Percentiles rank a stretch among this genome's conserved stretches.
Evolutionary conservation across 768 basidiomycete species (phyloP).

Genomic region (Pholiota conissans): DNA sequence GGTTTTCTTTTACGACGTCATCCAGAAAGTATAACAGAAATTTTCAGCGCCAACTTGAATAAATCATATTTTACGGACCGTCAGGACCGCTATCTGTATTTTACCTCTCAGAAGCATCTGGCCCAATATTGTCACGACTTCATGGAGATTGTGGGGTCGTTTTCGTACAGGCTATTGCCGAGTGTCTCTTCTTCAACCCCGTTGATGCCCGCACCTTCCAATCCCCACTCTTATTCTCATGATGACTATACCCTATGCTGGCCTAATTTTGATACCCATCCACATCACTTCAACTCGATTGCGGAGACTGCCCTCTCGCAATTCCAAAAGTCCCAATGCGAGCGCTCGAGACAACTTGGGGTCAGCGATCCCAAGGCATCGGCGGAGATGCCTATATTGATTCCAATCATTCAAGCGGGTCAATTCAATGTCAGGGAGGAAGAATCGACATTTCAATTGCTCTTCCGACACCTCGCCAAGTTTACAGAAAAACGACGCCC

Average conservation of each 20-base stretch:
- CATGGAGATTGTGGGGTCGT: slow-evolving; percentile 61
- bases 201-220: not conserved
- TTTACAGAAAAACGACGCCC: slow-evolving; percentile 28
- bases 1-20: slow-evolving; percentile 16
- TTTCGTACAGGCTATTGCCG: slow-evolving; percentile 64
- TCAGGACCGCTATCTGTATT: slow-evolving; percentile 91
- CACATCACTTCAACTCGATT: slow-evolving; percentile 65
- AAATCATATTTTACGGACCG: slow-evolving; percentile 92
- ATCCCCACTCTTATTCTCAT: slow-evolving; percentile 30
- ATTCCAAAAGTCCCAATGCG: slow-evolving; percentile 53
- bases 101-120: slow-evolving; percentile 57
- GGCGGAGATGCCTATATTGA: slow-evolving; percentile 48
- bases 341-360: slow-evolving; percentile 1
- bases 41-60: slow-evolving; percentile 84
- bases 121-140: slow-evolving; percentile 87
- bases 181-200: not conserved
- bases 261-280: slow-evolving; percentile 64
- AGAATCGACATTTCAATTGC: slow-evolving; percentile 56
- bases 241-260: slow-evolving; percentile 61
- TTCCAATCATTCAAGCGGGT: slow-evolving; percentile 88
- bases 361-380: not conserved
- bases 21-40: not conserved
- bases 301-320: slow-evolving; percentile 54
- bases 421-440: slow-evolving; percentile 88
- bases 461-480: slow-evolving; percentile 53